Base-by-base conservation (phyloP, 768 basidiomycete species). In the Hydnum rufescens region DNA sequence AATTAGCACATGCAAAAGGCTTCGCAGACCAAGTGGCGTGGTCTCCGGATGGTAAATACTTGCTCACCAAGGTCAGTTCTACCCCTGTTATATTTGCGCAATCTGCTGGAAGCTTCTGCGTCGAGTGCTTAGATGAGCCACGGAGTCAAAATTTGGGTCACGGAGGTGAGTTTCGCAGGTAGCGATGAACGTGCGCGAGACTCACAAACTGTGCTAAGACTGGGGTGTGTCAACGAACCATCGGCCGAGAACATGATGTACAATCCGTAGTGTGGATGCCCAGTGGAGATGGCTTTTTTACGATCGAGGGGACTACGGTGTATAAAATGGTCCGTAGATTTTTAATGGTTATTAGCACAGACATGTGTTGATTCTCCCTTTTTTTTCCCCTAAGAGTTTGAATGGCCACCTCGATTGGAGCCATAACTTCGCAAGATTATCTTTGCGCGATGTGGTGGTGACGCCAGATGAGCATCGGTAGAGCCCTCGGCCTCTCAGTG, bases 11-110 rank as follows among this genome's bases (percentile, higher is more conserved):
- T 59, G 67, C 77, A 3, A 71, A 74, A 55, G 78, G 49, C n/a
- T 82, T 83, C 62, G 76, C 82, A 30, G 74, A 76, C 31, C 81
- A 82, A 63, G 81, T 83, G 30, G 80, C 79, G 29, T 85, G 82
- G 79, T 80, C 80, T 16, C 80, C 80, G 0, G 71, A 68, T 31
- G 80, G 82, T 16, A 69, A 70, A 49, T 62, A 70, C 47, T 66
- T 85, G 4, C 63, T 85, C 6, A 82, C 80, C 2, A 82, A 80
- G n/a, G n/a, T n/a, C n/a, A n/a, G n/a, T n/a, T n/a, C n/a, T n/a
- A n/a, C n/a, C n/a, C n/a, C n/a, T n/a, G n/a, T n/a, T n/a, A n/a
- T n/a, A n/a, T n/a, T n/a, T n/a, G n/a, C n/a, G n/a, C n/a, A n/a
- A n/a, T n/a, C n/a, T n/a, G n/a, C n/a, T n/a, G n/a, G n/a, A n/a